Evolutionary conservation across 352 stramenopile genomes (phyloP).

Genomic region (Phytophthora tubulina): DNA sequence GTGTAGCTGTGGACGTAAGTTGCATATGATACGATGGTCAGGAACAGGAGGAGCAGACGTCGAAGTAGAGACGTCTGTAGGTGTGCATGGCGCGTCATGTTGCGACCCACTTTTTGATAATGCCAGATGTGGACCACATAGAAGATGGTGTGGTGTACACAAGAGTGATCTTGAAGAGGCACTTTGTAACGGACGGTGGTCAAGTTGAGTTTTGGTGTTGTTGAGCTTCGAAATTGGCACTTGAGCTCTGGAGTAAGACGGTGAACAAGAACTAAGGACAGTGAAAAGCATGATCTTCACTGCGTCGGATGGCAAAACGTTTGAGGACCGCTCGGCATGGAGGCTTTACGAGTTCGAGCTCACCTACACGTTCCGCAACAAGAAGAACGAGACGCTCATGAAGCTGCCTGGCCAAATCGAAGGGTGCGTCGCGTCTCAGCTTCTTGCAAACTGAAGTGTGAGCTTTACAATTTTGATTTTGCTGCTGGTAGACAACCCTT

Average conservation of each 20-base stretch:
- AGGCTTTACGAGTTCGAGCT: slow-evolving; percentile 93
- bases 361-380: slow-evolving; percentile 93
- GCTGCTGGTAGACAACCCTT: slow-evolving; percentile 77
- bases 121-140: slow-evolving; percentile 14
- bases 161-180: slow-evolving; percentile 35
- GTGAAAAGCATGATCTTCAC: slow-evolving; percentile 56
- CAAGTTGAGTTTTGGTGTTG: background rate
- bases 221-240: background rate
- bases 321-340: slow-evolving; percentile 84
- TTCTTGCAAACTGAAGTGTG: no score
- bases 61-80: slow-evolving; percentile 17
- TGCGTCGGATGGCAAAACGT: slow-evolving; percentile 89
- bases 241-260: slow-evolving; percentile 13
- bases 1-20: slow-evolving; percentile 30
- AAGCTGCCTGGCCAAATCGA: slow-evolving; percentile 86
- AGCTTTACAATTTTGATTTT: background rate
- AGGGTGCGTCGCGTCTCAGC: slow-evolving; percentile 42
- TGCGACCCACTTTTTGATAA: background rate
- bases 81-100: slow-evolving; percentile 20
- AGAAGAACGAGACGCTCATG: slow-evolving; percentile 74
- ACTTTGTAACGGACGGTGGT: slow-evolving; percentile 28
- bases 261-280: background rate
- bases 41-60: slow-evolving; percentile 26
- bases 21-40: slow-evolving; percentile 22
- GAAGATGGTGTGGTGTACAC: slow-evolving; percentile 10